Evolutionary conservation across 805 yeast species (phyloP).

Genomic region (Metschnikowia lochheadii): DNA sequence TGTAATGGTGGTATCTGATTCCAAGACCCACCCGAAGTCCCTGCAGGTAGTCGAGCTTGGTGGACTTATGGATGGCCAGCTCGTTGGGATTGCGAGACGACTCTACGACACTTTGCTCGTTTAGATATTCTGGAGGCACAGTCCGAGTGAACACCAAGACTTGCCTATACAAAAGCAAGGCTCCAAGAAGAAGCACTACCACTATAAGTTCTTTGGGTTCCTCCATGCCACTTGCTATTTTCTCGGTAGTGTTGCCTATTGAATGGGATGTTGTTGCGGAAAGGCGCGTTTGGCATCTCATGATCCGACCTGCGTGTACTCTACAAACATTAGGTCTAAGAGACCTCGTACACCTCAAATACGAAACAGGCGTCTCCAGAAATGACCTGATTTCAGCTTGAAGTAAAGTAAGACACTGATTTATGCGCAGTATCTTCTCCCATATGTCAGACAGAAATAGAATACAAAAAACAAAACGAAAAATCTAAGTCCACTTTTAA

Average conservation of each 20-base stretch:
- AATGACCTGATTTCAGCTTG: neutral
- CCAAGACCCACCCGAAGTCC: slow-evolving; percentile 67
- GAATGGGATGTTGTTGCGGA: neutral
- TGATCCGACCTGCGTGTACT: neutral
- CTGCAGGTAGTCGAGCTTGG: slow-evolving; percentile 66
- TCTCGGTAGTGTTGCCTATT: neutral
- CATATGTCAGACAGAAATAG: no score
- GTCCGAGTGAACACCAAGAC: slow-evolving; percentile 44
- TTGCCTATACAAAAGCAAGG: slow-evolving; percentile 18
- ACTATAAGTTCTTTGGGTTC: slow-evolving; percentile 14
- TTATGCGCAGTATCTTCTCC: no score
- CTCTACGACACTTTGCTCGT: slow-evolving; percentile 62
- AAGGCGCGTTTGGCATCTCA: neutral
- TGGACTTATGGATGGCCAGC: slow-evolving; percentile 72
- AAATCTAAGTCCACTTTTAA: no score
- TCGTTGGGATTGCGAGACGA: slow-evolving; percentile 63
- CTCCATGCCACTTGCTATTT: slow-evolving; percentile 3
- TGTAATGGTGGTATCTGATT: slow-evolving; percentile 57
- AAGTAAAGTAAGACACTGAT: no score
- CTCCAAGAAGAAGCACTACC: slow-evolving; percentile 16
- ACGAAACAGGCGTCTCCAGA: neutral
- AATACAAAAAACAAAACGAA: no score
- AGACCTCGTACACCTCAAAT: neutral
- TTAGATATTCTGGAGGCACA: slow-evolving; percentile 52
- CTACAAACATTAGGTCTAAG: neutral